A percentile compares a stretch with the other conserved stretches of the same genome.
Evolutionary conservation across 805 yeast genomes (phyloP).

Genomic region (Jamesozyma lodderae): DNA sequence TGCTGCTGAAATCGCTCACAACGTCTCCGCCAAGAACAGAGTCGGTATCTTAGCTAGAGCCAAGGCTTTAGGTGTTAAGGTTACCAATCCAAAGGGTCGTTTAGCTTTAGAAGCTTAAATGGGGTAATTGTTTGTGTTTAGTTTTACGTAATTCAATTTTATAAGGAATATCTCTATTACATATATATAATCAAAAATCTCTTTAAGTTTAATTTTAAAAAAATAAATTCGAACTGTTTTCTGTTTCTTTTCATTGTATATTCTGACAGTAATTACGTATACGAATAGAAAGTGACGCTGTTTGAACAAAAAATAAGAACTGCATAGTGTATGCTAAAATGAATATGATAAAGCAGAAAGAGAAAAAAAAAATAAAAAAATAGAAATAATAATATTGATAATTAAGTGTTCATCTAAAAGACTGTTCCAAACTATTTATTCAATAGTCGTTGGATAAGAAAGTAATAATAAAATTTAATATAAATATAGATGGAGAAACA

Average conservation of each 20-base stretch:
- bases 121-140: slow-evolving; percentile 4
- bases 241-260: too few species aligned
- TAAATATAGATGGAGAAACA: too few species aligned
- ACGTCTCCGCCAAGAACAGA: slow-evolving; percentile 97
- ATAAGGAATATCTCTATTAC: slow-evolving; percentile 5
- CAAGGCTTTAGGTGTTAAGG: slow-evolving; percentile 96
- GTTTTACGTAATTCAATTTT: slow-evolving; percentile 3
- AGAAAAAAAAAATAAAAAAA: neutral
- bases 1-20: slow-evolving; percentile 99
- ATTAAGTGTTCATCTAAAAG: too few species aligned
- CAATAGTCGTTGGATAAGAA: too few species aligned
- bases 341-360: neutral
- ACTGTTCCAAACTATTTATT: too few species aligned
- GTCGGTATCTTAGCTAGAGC: slow-evolving; percentile 93
- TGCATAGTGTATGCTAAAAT: neutral
- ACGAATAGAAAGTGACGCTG: too few species aligned
- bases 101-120: slow-evolving; percentile 91
- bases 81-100: slow-evolving; percentile 99
- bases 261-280: too few species aligned
- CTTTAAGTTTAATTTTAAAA: slow-evolving; percentile 1
- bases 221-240: too few species aligned
- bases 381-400: too few species aligned
- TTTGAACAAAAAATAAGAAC: too few species aligned
- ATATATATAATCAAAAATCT: slow-evolving; percentile 5
- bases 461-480: too few species aligned